phyloP scores from a whole-genome alignment of 2,329 filamentous ascomycete genomes.

The Gnomoniopsis smithogilvyi region DNA sequence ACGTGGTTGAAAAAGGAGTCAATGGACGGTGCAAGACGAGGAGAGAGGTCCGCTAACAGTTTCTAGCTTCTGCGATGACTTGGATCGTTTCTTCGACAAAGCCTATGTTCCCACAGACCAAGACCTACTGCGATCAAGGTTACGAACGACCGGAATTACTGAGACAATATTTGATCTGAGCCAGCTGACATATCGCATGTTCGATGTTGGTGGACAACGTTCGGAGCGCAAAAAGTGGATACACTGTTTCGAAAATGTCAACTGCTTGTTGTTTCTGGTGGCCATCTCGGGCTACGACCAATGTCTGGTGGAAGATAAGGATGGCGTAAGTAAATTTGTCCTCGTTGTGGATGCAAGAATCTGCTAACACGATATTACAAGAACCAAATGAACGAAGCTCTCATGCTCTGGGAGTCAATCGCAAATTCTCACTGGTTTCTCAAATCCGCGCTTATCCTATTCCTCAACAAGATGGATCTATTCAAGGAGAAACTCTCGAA shows the following conservation, averaged over 20 bases:
- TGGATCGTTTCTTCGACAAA: constrained; percentile 71
- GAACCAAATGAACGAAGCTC: constrained; percentile 89
- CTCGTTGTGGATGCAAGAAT: neutral
- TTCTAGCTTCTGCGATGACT: constrained; percentile 74
- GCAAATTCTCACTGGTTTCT: constrained; percentile 86
- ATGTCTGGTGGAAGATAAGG: constrained; percentile 92
- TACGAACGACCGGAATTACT: constrained; percentile 92
- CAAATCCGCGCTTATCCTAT: constrained; percentile 76
- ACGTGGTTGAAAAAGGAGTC: constrained; percentile 37
- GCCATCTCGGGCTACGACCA: constrained; percentile 97
- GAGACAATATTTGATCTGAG: constrained; percentile 92
- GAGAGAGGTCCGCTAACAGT: neutral
- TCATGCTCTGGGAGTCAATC: constrained; percentile 84
- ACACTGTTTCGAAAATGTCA: constrained; percentile 92
- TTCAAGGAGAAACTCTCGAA: constrained; percentile 73
- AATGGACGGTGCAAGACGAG: neutral
- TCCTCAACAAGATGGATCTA: constrained; percentile 84
- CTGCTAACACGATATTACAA: constrained; percentile 34
- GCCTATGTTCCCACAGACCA: constrained; percentile 90
- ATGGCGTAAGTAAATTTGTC: constrained; percentile 63
- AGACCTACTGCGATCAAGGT: constrained; percentile 84
- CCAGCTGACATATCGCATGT: constrained; percentile 93
- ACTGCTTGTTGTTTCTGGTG: constrained; percentile 87
- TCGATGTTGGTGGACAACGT: constrained; percentile 87
- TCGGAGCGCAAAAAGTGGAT: constrained; percentile 98